A percentile compares a stretch with the other conserved stretches of the same genome.
These are phyloP conservation scores for Claviceps spartinae DNA, from an alignment of 2,329 filamentous ascomycete genomes.

Conservation along the genomic window DNA sequence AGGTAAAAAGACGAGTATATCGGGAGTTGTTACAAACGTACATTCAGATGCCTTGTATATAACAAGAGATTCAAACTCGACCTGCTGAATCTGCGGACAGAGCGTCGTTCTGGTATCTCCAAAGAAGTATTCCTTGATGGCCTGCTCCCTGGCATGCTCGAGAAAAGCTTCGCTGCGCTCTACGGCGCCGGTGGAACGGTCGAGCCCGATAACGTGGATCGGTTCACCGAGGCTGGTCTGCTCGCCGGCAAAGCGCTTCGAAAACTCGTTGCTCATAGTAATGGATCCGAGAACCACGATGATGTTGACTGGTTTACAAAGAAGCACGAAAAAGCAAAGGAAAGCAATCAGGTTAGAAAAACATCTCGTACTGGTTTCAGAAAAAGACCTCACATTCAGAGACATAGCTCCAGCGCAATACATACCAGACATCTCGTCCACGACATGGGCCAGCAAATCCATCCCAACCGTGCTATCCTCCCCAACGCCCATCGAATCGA, in stretches of 20 bases:
- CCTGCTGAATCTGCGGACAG: slow-evolving; percentile 75
- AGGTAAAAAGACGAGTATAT: neutral
- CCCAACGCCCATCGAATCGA: slow-evolving; percentile 67
- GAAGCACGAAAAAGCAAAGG: neutral
- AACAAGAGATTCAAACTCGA: slow-evolving; percentile 60
- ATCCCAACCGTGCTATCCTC: slow-evolving; percentile 53
- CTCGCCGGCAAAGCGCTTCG: slow-evolving; percentile 48
- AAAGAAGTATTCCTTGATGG: slow-evolving; percentile 90
- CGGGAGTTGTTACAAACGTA: slow-evolving; percentile 20
- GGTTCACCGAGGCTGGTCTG: slow-evolving; percentile 48
- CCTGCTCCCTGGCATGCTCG: slow-evolving; percentile 57
- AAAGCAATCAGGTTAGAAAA: neutral
- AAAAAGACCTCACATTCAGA: too few relatives aligned
- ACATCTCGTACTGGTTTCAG: too few relatives aligned
- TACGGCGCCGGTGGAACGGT: slow-evolving; percentile 76
- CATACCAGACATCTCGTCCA: slow-evolving; percentile 39
- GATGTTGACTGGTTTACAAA: slow-evolving; percentile 48
- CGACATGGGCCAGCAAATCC: slow-evolving; percentile 69
- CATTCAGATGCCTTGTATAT: slow-evolving; percentile 58
- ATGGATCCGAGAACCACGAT: slow-evolving; percentile 74
- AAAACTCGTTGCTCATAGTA: slow-evolving; percentile 60
- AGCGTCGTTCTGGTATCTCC: slow-evolving; percentile 64
- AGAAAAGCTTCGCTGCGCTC: slow-evolving; percentile 62
- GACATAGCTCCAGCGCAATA: neutral
- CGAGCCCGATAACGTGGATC: slow-evolving; percentile 63